Conservation (phyloP, 2,329 filamentous ascomycete genomes). For the Cadophora luteo-olivacea region DNA sequence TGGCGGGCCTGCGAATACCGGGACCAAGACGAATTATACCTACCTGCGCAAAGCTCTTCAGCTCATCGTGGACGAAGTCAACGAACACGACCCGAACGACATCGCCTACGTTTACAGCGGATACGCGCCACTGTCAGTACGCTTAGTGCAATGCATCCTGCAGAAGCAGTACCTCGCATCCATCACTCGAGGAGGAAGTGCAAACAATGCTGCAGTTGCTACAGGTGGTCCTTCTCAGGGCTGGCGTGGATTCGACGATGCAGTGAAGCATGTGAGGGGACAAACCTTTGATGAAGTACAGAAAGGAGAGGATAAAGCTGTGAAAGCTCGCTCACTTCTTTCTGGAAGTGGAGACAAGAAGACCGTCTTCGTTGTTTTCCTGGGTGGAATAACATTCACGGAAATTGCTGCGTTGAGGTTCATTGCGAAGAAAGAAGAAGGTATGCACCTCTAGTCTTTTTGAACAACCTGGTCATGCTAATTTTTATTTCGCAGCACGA, state of each 20-base stretch:
- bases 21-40: conserved; percentile 87
- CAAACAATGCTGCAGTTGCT: conserved; percentile 53
- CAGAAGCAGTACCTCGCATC: conserved; percentile 86
- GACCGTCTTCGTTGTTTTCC: conserved; percentile 93
- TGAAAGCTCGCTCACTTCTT: conserved; percentile 83
- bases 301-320: conserved; percentile 90
- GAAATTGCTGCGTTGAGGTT: conserved; percentile 95
- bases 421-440: conserved; percentile 82
- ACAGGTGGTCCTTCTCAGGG: conserved; percentile 70
- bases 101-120: conserved; percentile 98
- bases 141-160: conserved; percentile 89
- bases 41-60: conserved; percentile 85
- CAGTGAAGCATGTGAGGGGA: conserved; percentile 84
- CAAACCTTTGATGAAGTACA: conserved; percentile 92
- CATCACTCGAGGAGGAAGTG: conserved; percentile 68
- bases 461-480: conserved; percentile 18
- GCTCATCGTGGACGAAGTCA: conserved; percentile 94
- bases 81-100: conserved; percentile 92
- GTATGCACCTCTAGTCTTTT: conserved; percentile 45
- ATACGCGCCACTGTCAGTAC: conserved; percentile 90
- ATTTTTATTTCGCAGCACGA: conserved; percentile 56
- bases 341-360: conserved; percentile 79
- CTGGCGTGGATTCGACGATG: conserved; percentile 93
- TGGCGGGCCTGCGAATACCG: conserved; percentile 59
- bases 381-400: conserved; percentile 95